phyloP scores from a whole-genome alignment of 148 eudicot genomes.

The Amaranthus palmeri region DNA sequence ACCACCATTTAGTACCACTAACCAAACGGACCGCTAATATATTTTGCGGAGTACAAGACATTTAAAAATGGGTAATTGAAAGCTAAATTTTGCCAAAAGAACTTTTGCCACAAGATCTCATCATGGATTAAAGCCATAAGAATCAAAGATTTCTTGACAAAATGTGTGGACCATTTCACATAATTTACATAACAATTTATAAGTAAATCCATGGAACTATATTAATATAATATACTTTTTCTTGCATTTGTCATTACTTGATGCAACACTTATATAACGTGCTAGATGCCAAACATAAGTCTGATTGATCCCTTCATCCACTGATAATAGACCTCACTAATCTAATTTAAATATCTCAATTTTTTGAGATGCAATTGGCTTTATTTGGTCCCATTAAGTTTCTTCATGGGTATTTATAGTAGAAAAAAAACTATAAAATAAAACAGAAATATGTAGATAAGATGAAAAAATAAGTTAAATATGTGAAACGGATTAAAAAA shows the following conservation, averaged over 20 bases:
- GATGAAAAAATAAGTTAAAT: too few relatives aligned
- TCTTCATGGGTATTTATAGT: too few relatives aligned
- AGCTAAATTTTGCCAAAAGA: neutral
- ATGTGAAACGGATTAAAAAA: too few relatives aligned
- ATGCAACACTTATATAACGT: constrained; percentile 4
- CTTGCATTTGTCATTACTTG: constrained; percentile 20
- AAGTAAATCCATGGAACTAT: neutral
- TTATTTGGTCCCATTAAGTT: neutral
- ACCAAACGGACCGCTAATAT: too few relatives aligned
- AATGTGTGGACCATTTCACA: constrained; percentile 16
- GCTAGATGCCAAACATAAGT: constrained; percentile 13
- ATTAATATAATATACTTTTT: constrained; percentile 10
- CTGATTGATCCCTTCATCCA: neutral
- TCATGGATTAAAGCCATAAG: neutral
- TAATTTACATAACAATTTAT: too few relatives aligned
- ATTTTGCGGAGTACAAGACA: too few relatives aligned
- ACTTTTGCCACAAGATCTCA: neutral
- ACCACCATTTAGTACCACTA: too few relatives aligned
- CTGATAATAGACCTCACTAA: neutral
- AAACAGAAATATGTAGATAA: too few relatives aligned
- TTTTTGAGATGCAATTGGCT: neutral
- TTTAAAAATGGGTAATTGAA: too few relatives aligned
- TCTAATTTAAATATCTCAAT: neutral
- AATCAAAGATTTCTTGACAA: constrained; percentile 9
- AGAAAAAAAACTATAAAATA: too few relatives aligned